Percentiles rank a stretch among this genome's conserved stretches.
These are phyloP conservation scores for Teunomyces barrocoloradensis DNA, from an alignment of 805 yeast genomes.

Conservation along the genomic window DNA sequence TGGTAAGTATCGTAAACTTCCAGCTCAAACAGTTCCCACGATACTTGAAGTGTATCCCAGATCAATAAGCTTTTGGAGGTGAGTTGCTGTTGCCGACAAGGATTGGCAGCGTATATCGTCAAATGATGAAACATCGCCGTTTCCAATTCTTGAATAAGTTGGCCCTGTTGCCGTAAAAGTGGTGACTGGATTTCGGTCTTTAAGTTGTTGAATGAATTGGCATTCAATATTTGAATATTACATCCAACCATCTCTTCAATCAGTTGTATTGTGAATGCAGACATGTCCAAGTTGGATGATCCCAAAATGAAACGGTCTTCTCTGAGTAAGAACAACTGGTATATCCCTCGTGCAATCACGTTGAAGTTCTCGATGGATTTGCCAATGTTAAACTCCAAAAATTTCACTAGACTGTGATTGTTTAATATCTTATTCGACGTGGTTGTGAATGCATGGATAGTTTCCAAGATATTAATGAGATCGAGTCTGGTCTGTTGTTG, in stretches of 20 bases:
- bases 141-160: slow-evolving; percentile 38
- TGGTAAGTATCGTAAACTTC: slow-evolving; percentile 33
- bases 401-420: slow-evolving; percentile 25
- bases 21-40: slow-evolving; percentile 62
- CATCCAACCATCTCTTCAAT: slow-evolving; percentile 44
- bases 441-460: slow-evolving; percentile 17
- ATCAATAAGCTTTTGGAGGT: slow-evolving; percentile 49
- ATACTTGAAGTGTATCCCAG: slow-evolving; percentile 83
- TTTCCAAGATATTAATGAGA: slow-evolving; percentile 18
- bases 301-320: slow-evolving; percentile 64
- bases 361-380: slow-evolving; percentile 26
- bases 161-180: slow-evolving; percentile 1
- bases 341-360: slow-evolving; percentile 59
- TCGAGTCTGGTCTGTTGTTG: slow-evolving; percentile 19
- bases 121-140: slow-evolving; percentile 36
- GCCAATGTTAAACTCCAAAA: slow-evolving; percentile 26
- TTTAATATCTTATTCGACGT: slow-evolving; percentile 16
- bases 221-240: slow-evolving; percentile 27
- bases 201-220: slow-evolving; percentile 3
- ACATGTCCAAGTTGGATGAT: slow-evolving; percentile 13
- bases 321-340: slow-evolving; percentile 59
- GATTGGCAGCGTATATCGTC: slow-evolving; percentile 48
- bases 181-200: slow-evolving; percentile 7
- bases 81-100: slow-evolving; percentile 80
- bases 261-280: slow-evolving; percentile 26